Conservation (phyloP, 192 early-diverging fungal genomes). For the Spizellomyces sp. region DNA sequence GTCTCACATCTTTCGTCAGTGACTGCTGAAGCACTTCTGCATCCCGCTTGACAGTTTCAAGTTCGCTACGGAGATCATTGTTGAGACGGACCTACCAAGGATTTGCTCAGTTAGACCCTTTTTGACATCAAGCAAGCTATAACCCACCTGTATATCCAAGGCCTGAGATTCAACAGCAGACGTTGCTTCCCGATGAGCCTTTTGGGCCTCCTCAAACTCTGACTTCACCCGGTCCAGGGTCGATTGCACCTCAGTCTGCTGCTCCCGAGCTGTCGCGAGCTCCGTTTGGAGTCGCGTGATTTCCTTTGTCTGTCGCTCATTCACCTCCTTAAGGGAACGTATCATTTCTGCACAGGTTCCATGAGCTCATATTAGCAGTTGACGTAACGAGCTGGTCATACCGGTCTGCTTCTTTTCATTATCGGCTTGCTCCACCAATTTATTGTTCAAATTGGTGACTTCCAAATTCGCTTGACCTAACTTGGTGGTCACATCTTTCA, state of each 20-base stretch:
- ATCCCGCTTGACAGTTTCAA: too few relatives aligned
- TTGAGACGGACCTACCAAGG: too few relatives aligned
- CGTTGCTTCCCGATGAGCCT: slow-evolving; percentile 25
- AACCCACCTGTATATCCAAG: neutral
- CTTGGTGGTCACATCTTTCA: slow-evolving; percentile 39
- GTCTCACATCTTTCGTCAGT: too few relatives aligned
- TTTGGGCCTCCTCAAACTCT: slow-evolving; percentile 37
- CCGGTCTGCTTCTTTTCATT: neutral
- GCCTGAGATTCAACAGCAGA: slow-evolving; percentile 43
- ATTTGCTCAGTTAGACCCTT: too few relatives aligned
- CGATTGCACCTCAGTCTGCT: slow-evolving; percentile 16
- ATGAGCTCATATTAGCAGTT: neutral
- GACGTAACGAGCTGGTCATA: neutral
- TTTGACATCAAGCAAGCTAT: too few relatives aligned
- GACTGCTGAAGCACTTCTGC: too few relatives aligned
- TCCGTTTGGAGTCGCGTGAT: slow-evolving; percentile 41
- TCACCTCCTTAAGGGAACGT: slow-evolving; percentile 16
- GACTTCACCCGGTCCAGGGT: slow-evolving; percentile 28
- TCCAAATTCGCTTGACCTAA: slow-evolving; percentile 9
- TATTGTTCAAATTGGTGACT: neutral
- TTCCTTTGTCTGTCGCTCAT: slow-evolving; percentile 43
- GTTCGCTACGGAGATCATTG: too few relatives aligned
- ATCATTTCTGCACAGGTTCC: slow-evolving; percentile 16
- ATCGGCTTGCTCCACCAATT: slow-evolving; percentile 3
- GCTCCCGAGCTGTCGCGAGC: slow-evolving; percentile 10